Evolutionary conservation across 352 stramenopile species (phyloP), one percentile per base, ranked within the genome.

Genomic region (Phytopythium montanum): DNA sequence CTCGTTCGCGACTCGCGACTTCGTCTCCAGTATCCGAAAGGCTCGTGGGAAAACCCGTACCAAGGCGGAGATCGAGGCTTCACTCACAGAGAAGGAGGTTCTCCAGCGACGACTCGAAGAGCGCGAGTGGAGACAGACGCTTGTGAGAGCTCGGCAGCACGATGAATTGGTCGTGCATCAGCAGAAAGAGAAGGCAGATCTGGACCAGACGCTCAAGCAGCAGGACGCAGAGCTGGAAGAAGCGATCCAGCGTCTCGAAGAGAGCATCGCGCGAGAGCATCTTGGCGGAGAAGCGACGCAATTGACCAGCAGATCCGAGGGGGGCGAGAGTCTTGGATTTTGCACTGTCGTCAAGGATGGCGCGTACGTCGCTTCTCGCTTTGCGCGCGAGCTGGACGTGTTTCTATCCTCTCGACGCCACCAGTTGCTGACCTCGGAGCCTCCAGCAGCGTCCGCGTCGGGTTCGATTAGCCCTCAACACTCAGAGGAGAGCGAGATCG

Each of bases 291-390:
- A 44, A 13, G 51, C 51, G 33, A 21, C 18, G 1, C 31, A 45
- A 14, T 21, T 45, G 21, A n/a, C 23, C 5, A 31, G 23, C 21
- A 13, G 25, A 7, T 45, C 21, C 19, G 9, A 14, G 10, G n/a
- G 26, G 7, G 21, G 23, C 9, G 21, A 28, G 18, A 6, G 26
- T 25, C 19, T 4, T 5, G 28, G 6, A 16, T 10, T 25, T 21
- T 23, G 1, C 31, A n/a, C 18, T 6, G 8, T 65, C 51, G 64
- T 65, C 8, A 65, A 77, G 34, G 64, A 66, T 7, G 54, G 88
- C 9, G 72, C 74, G 16, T 92, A 92, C 56, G 71, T 88, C 2
- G 76, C 87, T 31, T 78, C 83, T 16, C 71, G 81, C 2, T 88
- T 85, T 52, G 65, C 69, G 19, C 75, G 75, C 42, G 81, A 90